Percentiles rank a stretch among this genome's conserved stretches.
phyloP scores from a whole-genome alignment of 164 flowering plant species.

The Chimonanthus praecox region DNA sequence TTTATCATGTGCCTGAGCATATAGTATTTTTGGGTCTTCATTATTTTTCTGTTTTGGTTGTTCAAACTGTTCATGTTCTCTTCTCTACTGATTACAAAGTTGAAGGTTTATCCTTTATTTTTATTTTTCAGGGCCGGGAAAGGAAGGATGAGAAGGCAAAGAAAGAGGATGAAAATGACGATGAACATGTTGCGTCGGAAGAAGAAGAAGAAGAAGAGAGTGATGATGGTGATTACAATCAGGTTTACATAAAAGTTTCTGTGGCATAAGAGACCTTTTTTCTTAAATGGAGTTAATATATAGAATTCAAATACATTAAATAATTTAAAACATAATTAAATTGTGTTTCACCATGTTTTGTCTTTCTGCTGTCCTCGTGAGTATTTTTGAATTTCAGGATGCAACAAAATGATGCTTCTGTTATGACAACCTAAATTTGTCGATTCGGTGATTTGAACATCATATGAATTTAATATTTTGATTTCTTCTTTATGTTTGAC shows the following conservation, averaged over 20 bases:
- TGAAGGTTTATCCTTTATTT: neutral
- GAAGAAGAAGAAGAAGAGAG: slow-evolving; percentile 36
- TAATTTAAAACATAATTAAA: no score
- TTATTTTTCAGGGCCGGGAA: slow-evolving; percentile 23
- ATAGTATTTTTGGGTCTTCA: neutral
- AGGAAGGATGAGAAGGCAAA: slow-evolving; percentile 22
- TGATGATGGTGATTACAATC: slow-evolving; percentile 48
- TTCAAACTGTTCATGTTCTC: neutral
- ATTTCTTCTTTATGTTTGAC: no score
- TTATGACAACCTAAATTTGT: no score
- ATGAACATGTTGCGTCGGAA: slow-evolving; percentile 23
- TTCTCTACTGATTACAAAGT: neutral
- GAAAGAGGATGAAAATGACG: slow-evolving; percentile 37
- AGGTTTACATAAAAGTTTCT: slow-evolving; percentile 23
- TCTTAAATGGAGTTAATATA: no score
- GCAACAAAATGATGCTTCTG: no score
- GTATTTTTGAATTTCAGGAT: no score
- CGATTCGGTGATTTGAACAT: no score
- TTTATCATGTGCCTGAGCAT: neutral
- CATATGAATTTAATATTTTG: no score
- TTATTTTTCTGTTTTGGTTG: neutral
- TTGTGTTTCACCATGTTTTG: no score
- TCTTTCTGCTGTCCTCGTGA: no score
- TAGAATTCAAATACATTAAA: no score
- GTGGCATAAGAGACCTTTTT: neutral